Percentiles rank a stretch among this genome's conserved stretches.
These are phyloP conservation scores for Cercospora sp. DNA, from an alignment of 2,329 filamentous ascomycete genomes.

Conservation along the genomic window DNA sequence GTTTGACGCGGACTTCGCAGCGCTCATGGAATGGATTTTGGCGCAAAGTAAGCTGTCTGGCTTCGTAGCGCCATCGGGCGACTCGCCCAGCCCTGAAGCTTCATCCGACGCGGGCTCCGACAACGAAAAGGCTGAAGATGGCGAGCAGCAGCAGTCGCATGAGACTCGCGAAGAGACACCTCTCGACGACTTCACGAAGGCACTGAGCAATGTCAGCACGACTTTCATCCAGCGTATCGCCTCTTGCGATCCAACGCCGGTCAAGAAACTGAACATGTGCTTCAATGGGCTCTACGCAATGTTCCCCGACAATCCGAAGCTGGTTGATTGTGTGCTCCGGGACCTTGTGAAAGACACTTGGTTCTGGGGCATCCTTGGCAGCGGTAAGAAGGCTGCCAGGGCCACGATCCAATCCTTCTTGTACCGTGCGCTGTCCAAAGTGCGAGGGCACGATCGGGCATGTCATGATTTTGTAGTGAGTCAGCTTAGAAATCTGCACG, in stretches of 20 bases:
- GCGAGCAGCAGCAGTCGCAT: not conserved
- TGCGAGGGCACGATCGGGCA: slow-evolving; percentile 20
- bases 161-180: not conserved
- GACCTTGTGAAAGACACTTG: slow-evolving; percentile 16
- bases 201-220: slow-evolving; percentile 12
- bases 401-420: slow-evolving; percentile 16
- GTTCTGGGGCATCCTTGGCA: slow-evolving; percentile 18
- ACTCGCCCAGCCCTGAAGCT: not conserved
- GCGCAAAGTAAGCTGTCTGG: not conserved
- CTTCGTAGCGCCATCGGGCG: slow-evolving; percentile 6
- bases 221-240: slow-evolving; percentile 23
- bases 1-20: slow-evolving; percentile 29
- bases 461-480: slow-evolving; percentile 17
- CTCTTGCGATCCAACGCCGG: slow-evolving; percentile 15
- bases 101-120: slow-evolving; percentile 6
- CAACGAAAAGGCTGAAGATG: slow-evolving; percentile 4
- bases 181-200: slow-evolving; percentile 4
- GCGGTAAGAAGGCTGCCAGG: slow-evolving; percentile 19
- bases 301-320: slow-evolving; percentile 10
- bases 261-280: slow-evolving; percentile 18
- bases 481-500: slow-evolving; percentile 21
- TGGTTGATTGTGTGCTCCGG: slow-evolving; percentile 12
- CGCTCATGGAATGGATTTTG: slow-evolving; percentile 29
- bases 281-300: slow-evolving; percentile 13
- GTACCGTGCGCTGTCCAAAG: slow-evolving; percentile 15